A percentile compares a stretch with the other conserved stretches of the same genome.
Conservation (phyloP, 306 rosid species). For the Hippophae rhamnoides region DNA sequence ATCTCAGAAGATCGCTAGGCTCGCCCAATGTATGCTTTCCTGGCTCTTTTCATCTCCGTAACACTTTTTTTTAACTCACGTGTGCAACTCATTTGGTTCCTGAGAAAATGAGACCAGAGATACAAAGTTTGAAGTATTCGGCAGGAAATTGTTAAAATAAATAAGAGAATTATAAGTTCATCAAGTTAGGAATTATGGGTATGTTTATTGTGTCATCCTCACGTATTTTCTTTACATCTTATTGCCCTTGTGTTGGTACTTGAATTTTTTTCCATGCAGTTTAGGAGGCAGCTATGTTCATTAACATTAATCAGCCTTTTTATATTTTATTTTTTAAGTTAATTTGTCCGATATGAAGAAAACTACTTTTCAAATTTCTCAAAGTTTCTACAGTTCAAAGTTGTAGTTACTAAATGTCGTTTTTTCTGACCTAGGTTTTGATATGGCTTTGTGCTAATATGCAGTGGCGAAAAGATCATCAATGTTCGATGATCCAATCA, state of each 20-base stretch:
- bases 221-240: too few relatives aligned
- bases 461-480: constrained; percentile 87
- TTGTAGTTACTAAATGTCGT: not conserved
- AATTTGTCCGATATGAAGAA: too few relatives aligned
- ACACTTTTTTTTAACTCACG: not conserved
- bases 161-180: not conserved
- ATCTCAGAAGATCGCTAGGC: constrained; percentile 63
- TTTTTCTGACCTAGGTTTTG: constrained; percentile 1
- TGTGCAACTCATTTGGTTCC: constrained; percentile 1
- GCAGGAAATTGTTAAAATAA: not conserved
- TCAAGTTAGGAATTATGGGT: not conserved
- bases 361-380: too few relatives aligned
- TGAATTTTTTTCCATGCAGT: too few relatives aligned
- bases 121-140: not conserved
- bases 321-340: too few relatives aligned
- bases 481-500: constrained; percentile 70
- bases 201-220: not conserved
- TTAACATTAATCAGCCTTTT: too few relatives aligned
- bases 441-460: constrained; percentile 4
- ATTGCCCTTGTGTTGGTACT: too few relatives aligned
- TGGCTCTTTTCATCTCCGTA: not conserved
- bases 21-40: constrained; percentile 43
- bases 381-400: not conserved
- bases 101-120: constrained; percentile 1
- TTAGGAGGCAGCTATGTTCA: too few relatives aligned